A percentile compares a stretch with the other conserved stretches of the same genome.
Evolutionary conservation across 345 rosid species (phyloP).

Genomic region (Draba incana): DNA sequence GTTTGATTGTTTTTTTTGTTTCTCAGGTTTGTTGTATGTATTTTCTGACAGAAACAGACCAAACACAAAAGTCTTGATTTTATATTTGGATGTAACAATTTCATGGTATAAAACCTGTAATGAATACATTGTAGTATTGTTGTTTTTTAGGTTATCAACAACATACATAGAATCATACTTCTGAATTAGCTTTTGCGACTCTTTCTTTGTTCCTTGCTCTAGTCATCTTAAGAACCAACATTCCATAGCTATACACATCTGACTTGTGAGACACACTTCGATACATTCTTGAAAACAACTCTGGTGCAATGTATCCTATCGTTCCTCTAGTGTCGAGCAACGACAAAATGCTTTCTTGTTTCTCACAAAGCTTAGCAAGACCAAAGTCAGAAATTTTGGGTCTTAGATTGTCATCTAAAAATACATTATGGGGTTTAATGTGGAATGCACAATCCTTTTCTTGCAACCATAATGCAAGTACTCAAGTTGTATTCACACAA

Average conservation of each 20-base stretch:
- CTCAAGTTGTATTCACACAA: constrained; percentile 30
- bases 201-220: constrained; percentile 37
- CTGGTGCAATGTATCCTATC: constrained; percentile 54
- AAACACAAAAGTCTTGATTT: constrained; percentile 25
- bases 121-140: too few species aligned
- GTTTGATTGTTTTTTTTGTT: neutral
- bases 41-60: constrained; percentile 35
- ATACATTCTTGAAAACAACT: constrained; percentile 43
- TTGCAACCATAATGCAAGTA: constrained; percentile 58
- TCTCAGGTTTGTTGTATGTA: constrained; percentile 32
- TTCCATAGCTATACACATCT: constrained; percentile 54
- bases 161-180: too few species aligned
- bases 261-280: constrained; percentile 50
- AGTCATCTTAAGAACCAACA: constrained; percentile 54
- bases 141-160: too few species aligned
- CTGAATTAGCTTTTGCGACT: neutral
- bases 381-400: constrained; percentile 60
- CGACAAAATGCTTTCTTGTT: constrained; percentile 44
- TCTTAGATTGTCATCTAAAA: constrained; percentile 44
- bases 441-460: constrained; percentile 54
- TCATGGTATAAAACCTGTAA: neutral
- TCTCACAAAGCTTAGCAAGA: constrained; percentile 50
- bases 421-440: constrained; percentile 57
- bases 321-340: constrained; percentile 52
- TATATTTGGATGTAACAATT: constrained; percentile 18